A percentile compares a stretch with the other conserved stretches of the same genome.
These are phyloP conservation scores for Orbilia brochopaga DNA, from an alignment of 2,329 filamentous ascomycete genomes.

Conservation along the genomic window DNA sequence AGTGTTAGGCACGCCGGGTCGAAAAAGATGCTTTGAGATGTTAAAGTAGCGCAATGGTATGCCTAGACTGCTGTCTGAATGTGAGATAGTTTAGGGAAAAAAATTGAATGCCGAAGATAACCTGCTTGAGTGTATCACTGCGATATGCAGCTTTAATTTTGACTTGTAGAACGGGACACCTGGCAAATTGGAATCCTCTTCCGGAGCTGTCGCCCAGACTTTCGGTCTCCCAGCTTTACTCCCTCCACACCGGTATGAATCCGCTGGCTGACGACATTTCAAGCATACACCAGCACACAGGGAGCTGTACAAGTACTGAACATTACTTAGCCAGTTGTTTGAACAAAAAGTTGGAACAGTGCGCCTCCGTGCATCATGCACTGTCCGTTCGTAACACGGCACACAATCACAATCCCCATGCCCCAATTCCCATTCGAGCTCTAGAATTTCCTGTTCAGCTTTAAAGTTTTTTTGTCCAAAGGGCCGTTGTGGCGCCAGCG, in stretches of 20 bases:
- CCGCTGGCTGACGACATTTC: conserved; percentile 11
- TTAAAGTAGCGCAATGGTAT: neutral
- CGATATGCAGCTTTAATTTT: conserved; percentile 7
- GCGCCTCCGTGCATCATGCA: too few relatives aligned
- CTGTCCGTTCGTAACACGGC: too few relatives aligned
- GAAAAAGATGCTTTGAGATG: neutral
- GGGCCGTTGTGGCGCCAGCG: too few relatives aligned
- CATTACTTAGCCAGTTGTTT: too few relatives aligned
- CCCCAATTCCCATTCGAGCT: too few relatives aligned
- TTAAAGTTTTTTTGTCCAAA: too few relatives aligned
- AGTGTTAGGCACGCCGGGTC: neutral
- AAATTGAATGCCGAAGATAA: conserved; percentile 46
- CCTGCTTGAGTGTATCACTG: conserved; percentile 10
- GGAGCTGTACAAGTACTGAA: too few relatives aligned
- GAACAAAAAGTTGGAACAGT: too few relatives aligned
- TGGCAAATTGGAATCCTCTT: neutral
- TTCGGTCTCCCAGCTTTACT: neutral
- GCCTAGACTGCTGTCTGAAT: neutral
- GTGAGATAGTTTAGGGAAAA: neutral
- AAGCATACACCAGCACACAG: neutral
- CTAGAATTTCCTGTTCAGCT: too few relatives aligned
- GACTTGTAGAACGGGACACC: conserved; percentile 10
- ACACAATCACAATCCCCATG: too few relatives aligned
- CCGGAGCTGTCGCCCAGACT: neutral
- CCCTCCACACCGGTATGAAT: conserved; percentile 4